phyloP scores from a whole-genome alignment of 768 basidiomycete genomes.

The Candolleomyces aberdarensis region DNA sequence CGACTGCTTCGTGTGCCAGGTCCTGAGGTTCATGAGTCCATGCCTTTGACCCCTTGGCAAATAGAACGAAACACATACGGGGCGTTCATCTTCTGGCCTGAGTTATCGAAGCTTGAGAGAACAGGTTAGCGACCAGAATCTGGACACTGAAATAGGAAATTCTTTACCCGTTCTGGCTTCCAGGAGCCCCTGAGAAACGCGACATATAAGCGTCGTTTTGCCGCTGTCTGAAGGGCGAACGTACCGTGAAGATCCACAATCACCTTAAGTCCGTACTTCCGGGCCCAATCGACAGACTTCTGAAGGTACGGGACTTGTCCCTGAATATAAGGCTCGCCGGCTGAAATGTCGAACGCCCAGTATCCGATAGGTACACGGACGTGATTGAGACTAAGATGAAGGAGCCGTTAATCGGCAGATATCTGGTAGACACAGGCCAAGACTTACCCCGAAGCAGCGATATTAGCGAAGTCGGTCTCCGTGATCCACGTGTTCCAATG shows the following conservation, averaged over 20 bases:
- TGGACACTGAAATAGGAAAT: conserved; percentile 3
- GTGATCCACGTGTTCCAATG: conserved; percentile 89
- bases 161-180: conserved; percentile 77
- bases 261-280: conserved; percentile 67
- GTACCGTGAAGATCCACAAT: conserved; percentile 73
- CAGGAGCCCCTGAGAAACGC: conserved; percentile 54
- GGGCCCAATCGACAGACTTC: conserved; percentile 70
- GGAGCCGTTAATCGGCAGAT: conserved; percentile 5
- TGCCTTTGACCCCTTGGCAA: background rate
- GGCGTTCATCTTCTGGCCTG: conserved; percentile 57
- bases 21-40: conserved; percentile 21
- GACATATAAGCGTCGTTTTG: conserved; percentile 7
- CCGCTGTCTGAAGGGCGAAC: conserved; percentile 2
- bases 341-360: conserved; percentile 82
- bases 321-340: conserved; percentile 75
- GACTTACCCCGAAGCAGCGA: conserved; percentile 70
- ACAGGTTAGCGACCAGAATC: background rate
- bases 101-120: conserved; percentile 69
- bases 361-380: conserved; percentile 86
- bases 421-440: conserved; percentile 3
- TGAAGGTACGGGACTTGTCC: conserved; percentile 71
- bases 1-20: conserved; percentile 64
- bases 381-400: conserved; percentile 63
- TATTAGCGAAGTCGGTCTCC: conserved; percentile 71
- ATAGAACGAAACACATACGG: conserved; percentile 38